Base-by-base conservation (phyloP, 345 rosid species). In the Eutrema japonicum region DNA sequence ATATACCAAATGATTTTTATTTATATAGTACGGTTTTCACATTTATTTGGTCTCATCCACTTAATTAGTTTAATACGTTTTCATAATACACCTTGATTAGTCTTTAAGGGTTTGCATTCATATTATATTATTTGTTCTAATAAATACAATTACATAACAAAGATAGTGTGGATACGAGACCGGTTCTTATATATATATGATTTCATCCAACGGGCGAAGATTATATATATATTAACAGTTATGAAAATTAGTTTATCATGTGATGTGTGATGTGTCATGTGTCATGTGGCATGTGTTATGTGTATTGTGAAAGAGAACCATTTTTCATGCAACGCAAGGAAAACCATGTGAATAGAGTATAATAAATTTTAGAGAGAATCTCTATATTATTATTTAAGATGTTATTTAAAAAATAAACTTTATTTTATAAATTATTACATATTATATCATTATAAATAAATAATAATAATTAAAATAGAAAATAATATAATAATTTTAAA, bases 1-100 rank as follows among this genome's bases (percentile, higher is more conserved):
- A 27, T 56, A 27, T 27, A 13, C 58, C 66, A 37, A 11, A 68
- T 54, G 22, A 4, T 8, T 50, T 30, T 55, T 30, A 6, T 55
- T 73, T 37, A 29, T 27, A n/a, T 2, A 36, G 62, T 16, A 50
- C 50, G 42, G 5, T 50, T 35, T 47, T 30, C n/a, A 3, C 40
- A 35, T 4, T 26, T 4, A 22, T 35, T 46, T 64, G 4, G 37
- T 49, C 56, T 49, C 46, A 38, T 36, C 65, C 10, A 11, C 10
- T 63, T 48, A 48, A 47, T 70, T 33, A 56, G 8, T 32, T 46
- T 41, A 32, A 18, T 61, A 22, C 50, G 51, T 60, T 29, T 42
- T 53, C 14, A 6, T 30, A 32, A 42, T 10, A 68, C 16, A 54
- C 65, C 46, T 73, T 29, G 47, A 45, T 29, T 64, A 38, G 10